phyloP scores from a whole-genome alignment of 108 stramenopile species.

The Discostella pseudostelligera region DNA sequence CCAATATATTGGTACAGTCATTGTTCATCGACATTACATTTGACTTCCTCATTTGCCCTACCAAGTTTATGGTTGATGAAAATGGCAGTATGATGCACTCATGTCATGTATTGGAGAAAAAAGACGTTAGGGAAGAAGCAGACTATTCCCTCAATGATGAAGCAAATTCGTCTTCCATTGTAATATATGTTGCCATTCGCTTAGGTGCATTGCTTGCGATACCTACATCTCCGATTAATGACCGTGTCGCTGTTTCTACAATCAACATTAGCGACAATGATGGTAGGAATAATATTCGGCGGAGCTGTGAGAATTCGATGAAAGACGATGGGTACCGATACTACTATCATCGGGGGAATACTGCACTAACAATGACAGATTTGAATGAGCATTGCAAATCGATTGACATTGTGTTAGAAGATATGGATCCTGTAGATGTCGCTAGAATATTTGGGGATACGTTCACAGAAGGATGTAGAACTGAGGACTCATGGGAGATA shows the following conservation, averaged over 20 bases:
- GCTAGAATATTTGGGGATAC: slow-evolving; percentile 4
- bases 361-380: not conserved
- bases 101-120: not conserved
- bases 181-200: slow-evolving; percentile 2
- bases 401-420: slow-evolving; percentile 12
- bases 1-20: not conserved
- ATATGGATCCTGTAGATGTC: slow-evolving; percentile 4
- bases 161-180: slow-evolving; percentile 1
- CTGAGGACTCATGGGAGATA: not conserved
- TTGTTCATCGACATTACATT: slow-evolving; percentile 14
- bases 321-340: slow-evolving; percentile 1
- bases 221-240: not conserved
- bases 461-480: not conserved
- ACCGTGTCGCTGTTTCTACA: not conserved
- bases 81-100: not conserved
- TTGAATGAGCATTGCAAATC: slow-evolving; percentile 7
- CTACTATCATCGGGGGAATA: not conserved
- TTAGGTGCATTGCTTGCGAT: not conserved
- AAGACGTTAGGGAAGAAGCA: not conserved
- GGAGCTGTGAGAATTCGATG: not conserved
- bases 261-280: not conserved
- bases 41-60: slow-evolving; percentile 4
- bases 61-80: not conserved
- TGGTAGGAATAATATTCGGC: not conserved
- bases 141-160: not conserved